Conservation (phyloP, 306 rosid species). For the Lupinus albus region DNA sequence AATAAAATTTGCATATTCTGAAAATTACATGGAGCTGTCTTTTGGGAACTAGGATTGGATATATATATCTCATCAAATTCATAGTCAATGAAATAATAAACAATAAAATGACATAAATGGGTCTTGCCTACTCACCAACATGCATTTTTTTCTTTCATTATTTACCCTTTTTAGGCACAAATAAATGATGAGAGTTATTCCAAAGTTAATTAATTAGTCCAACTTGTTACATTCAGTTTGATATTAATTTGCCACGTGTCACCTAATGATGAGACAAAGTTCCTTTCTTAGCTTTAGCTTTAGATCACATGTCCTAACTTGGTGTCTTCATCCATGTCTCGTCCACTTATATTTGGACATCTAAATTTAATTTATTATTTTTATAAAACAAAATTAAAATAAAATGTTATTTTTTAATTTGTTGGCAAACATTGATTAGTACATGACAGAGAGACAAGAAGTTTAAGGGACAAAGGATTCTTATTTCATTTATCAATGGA, state of each 20-base stretch:
- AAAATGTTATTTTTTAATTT: too few species aligned
- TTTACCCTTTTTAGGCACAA: neutral
- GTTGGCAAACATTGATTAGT: too few species aligned
- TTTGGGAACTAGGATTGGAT: slow-evolving; percentile 41
- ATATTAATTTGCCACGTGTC: slow-evolving; percentile 32
- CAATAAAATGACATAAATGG: slow-evolving; percentile 25
- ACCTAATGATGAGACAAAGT: slow-evolving; percentile 31
- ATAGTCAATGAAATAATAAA: slow-evolving; percentile 43
- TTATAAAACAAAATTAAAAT: too few species aligned
- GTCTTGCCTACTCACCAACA: slow-evolving; percentile 19
- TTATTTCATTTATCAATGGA: slow-evolving; percentile 31
- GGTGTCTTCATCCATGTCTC: too few species aligned
- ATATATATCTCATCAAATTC: slow-evolving; percentile 29
- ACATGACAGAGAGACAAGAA: too few species aligned
- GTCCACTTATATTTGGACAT: too few species aligned
- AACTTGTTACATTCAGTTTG: slow-evolving; percentile 22
- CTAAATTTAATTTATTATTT: too few species aligned
- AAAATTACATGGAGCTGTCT: slow-evolving; percentile 35
- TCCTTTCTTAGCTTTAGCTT: slow-evolving; percentile 21
- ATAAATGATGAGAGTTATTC: slow-evolving; percentile 5
- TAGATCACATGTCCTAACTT: too few species aligned
- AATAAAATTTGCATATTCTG: slow-evolving; percentile 32
- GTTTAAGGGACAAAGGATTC: too few species aligned
- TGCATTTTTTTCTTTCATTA: slow-evolving; percentile 5
- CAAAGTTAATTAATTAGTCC: slow-evolving; percentile 31